Evolutionary conservation across 2,329 filamentous ascomycete species (phyloP), one percentile per base, ranked within the genome.

Genomic region (Xylaria sp.): DNA sequence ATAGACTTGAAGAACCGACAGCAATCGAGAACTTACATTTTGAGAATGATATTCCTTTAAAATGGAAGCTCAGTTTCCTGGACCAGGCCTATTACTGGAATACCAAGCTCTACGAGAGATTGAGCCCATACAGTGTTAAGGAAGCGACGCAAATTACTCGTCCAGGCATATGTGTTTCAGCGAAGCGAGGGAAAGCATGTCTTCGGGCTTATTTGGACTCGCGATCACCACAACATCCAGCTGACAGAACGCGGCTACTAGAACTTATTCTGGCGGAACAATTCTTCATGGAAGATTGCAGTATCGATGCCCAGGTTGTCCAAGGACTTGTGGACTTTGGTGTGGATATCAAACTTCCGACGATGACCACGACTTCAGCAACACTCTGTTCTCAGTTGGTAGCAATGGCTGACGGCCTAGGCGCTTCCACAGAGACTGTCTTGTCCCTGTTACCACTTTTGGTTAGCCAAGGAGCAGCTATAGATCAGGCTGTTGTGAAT

Each of bases 151-250:
- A 40, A 13, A 33, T 53, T 15, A 53, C 37, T 31, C 49, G 49
- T 21, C 37, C 49, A 40, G 49, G 49, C 2, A 53, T 43, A 41
- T 53, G 49, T 43, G 37, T 41, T 17, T 43, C 49, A 23, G 49
- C 25, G 11, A 53, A 43, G 21, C 25, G 17, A 10, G 49, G 37
- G 15, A 53, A 43, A 31, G 35, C 31, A 11, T 41, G 13, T 43
- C 49, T 53, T n/a, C 37, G 33, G 27, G 25, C 49, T 31, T 53
- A 53, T 33, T n/a, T 53, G 13, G 49, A 41, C 11, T 53, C 37
- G n/a, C 37, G 37, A 4, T 11, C 37, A 15, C 6, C n/a, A 21
- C 49, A 43, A 11, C 25, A 33, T 43, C 49, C n/a, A 7, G 37
- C 6, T 40, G 37, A 53, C 10, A 43, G 37, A 9, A 13, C 8